Base-by-base conservation (phyloP, 495 filamentous ascomycete species). In the Talaromyces wortmannii region DNA sequence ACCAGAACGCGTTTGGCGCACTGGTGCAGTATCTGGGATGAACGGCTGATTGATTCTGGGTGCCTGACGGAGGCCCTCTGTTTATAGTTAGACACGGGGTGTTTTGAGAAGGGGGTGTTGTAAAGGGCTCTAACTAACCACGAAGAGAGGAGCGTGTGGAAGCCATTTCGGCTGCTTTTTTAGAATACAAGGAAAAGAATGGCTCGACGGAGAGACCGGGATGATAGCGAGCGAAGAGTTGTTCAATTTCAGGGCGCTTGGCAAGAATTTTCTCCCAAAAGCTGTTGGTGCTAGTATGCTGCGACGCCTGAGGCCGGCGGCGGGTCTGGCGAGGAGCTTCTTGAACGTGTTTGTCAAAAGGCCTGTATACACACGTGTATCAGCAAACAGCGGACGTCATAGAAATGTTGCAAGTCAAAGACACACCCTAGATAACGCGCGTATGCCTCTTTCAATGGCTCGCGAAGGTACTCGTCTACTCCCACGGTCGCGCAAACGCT, bases 41-140 rank as follows among this genome's bases (percentile, higher is more conserved):
- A 77, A 75, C n/a, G 72, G 72, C 55, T 77, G 72, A 51, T 77
- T 73, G 31, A 65, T 60, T 55, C 73, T 77, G 4, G 74, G 74
- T 10, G 73, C 72, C 60, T 75, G 71, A 57, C 74, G 74, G 57
- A 77, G 53, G 47, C 74, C 74, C 66, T 77, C 74, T 77, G 57
- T 30, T 16, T n/a, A 46, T 30, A 23, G 23, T 23, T 23, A 23
- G 23, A 4, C 23, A 23, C 23, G 4, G 8, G 7, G 50, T 56
- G n/a, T 7, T 66, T 42, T 36, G 11, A 18, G 6, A 30, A 31
- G 48, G 43, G 13, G 42, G 49, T 31, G 43, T 40, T 55, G 50
- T 13, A 52, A 45, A 31, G 15, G 6, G 16, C 7, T 6, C 56
- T 18, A 12, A 53, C 57, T 60, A 60, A 61, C 67, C 57, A 61